phyloP scores from a whole-genome alignment of 129 eudicot genomes.

The Mikania micrantha region DNA sequence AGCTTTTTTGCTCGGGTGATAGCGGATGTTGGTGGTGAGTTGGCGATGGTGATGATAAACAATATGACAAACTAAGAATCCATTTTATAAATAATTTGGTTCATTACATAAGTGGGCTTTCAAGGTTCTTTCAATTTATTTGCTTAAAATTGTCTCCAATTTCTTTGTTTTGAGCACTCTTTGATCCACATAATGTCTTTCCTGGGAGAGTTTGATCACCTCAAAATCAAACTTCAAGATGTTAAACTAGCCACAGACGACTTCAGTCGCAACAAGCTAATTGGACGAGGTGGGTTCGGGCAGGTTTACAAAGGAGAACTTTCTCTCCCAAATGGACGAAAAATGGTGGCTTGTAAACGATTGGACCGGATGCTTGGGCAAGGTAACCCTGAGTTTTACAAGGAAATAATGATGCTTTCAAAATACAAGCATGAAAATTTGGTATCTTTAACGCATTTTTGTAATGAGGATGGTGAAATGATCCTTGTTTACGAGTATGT shows the following conservation, averaged over 20 bases:
- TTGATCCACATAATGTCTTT: not conserved
- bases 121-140: not conserved
- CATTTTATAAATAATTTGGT: too few relatives aligned
- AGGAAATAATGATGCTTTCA: constrained; percentile 1
- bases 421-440: not conserved
- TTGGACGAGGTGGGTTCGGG: not conserved
- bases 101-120: too few relatives aligned
- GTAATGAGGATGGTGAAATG: not conserved
- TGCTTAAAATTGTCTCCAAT: too few relatives aligned
- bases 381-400: not conserved
- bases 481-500: not conserved
- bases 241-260: not conserved
- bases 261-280: not conserved
- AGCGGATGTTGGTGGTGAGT: too few relatives aligned
- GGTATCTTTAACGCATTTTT: not conserved
- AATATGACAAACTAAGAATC: too few relatives aligned
- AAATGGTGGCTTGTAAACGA: not conserved
- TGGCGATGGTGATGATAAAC: too few relatives aligned
- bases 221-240: not conserved
- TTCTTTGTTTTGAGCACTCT: too few relatives aligned
- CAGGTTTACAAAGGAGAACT: constrained; percentile 1
- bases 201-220: not conserved
- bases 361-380: not conserved
- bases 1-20: too few relatives aligned
- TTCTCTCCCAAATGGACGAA: not conserved